Base-by-base conservation (phyloP, 2,329 filamentous ascomycete genomes). In the Rutstroemia sp. region DNA sequence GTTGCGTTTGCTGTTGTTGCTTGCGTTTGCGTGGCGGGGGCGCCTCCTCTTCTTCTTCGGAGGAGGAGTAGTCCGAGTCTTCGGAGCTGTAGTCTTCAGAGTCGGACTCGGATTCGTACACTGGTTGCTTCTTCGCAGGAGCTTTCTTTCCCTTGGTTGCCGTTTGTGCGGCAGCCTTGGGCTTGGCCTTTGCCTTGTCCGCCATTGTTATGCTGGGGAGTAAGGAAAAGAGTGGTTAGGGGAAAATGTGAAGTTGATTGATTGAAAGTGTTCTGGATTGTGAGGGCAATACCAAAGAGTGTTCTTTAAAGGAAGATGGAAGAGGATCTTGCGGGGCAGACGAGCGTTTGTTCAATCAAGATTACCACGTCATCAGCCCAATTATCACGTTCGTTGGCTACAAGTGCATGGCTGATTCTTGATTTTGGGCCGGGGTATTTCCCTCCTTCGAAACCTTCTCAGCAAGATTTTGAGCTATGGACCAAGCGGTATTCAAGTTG, bases 301-400 rank as follows among this genome's bases (percentile, higher is more conserved):
- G 51, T 54, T 54, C 45, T 54, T 54, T 54, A 54, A 54, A 54
- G 48, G 44, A 54, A 54, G 48, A 46, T 48, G 21, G 47, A 36
- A 21, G 23, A 30, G 45, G 44, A 48, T 48, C 48, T 54, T 36
- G 47, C 34, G 23, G 38, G 23, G 16, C 14, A n/a, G 39, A 34
- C 44, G 48, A 49, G 44, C 51, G 25, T 27, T 49, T 44, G 30
- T 48, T 49, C n/a, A 45, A 34, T 34, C 30, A 23, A 34, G 17
- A 17, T 39, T 49, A 39, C 51, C 51, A 54, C 51, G 51, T 54
- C 51, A 54, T 54, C 51, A n/a, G 17, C 9, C 39, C 39, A 9
- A 17, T 42, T 42, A 14, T n/a, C 7, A 34, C 30, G 30, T 34
- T 34, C 30, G 30, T 12, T 34, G 30, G 30, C 30, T 34, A 34